Evolutionary conservation across 768 basidiomycete species (phyloP), one percentile per base, ranked within the genome.

Genomic region (Sistotremastrum niveocremeum): DNA sequence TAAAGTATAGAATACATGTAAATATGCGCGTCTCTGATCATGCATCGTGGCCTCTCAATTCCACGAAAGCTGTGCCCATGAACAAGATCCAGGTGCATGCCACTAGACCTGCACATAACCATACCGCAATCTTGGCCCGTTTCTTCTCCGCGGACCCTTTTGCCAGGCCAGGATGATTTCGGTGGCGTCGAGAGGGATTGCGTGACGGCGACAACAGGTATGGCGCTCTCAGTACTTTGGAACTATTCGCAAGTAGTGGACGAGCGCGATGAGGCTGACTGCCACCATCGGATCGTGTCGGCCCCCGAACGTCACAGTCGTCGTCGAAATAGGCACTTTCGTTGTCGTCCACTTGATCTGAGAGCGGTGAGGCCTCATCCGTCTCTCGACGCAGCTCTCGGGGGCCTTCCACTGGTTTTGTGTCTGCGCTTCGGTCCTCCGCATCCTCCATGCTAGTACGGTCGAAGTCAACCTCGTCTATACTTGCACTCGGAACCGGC

Each of bases 51-150:
- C 20, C 20, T 20, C 20, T 20, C 20, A 20, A 20, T 20, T 20
- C 20, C 45, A 69, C 56, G 69, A 69, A 78, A 0, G 79, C 81
- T 11, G 76, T 80, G 7, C 55, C 65, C 54, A 84, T 62, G 60
- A 84, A 84, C 49, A 83, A 57, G 34, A 71, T 54, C 83, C 81
- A 85, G 4, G 78, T 73, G 41, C 56, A 59, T 10, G 71, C 52
- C 7, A 82, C 68, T 34, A 78, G 54, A 2, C 52, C 42, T 11
- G 51, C 64, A 39, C 67, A 70, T 29, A 73, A 49, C 33, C 61
- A 52, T 30, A 71, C 66, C 49, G 76, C 80, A 1, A 74, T 12
- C 47, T 65, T 53, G 2, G 83, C 83, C 37, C 81, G 62, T 49
- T 61, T 57, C 33, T 54, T 60, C 56, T 76, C 71, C 41, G 33